phyloP scores from a whole-genome alignment of 306 rosid genomes.

The Lathyrus oleraceus region DNA sequence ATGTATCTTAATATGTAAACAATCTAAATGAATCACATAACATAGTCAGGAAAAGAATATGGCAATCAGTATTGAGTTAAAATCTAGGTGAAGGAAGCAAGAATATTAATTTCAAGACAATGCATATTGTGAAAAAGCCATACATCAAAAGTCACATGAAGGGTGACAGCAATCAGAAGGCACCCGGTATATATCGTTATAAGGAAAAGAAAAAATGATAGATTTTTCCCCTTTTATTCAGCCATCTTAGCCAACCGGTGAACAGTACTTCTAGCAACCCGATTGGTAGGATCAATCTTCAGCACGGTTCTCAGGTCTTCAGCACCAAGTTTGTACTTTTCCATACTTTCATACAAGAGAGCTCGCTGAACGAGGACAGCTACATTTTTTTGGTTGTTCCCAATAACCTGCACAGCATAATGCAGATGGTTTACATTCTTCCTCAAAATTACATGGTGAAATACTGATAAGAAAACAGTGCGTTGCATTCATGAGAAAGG shows the following conservation, averaged over 20 bases:
- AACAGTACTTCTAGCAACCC: slow-evolving; percentile 92
- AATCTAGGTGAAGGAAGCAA: slow-evolving; percentile 31
- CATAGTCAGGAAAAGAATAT: slow-evolving; percentile 27
- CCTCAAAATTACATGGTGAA: slow-evolving; percentile 16
- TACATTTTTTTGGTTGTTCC: slow-evolving; percentile 62
- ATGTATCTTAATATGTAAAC: slow-evolving; percentile 28
- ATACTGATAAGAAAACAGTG: slow-evolving; percentile 13
- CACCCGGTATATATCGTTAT: slow-evolving; percentile 36
- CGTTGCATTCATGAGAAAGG: not conserved
- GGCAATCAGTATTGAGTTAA: slow-evolving; percentile 28
- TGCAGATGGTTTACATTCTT: slow-evolving; percentile 29
- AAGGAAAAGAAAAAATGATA: slow-evolving; percentile 9
- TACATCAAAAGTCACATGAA: slow-evolving; percentile 37
- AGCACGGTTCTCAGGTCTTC: slow-evolving; percentile 88
- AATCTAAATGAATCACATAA: slow-evolving; percentile 15
- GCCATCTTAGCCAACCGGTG: slow-evolving; percentile 89
- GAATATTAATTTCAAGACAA: slow-evolving; percentile 41
- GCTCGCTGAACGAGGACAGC: slow-evolving; percentile 93
- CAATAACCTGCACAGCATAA: slow-evolving; percentile 64
- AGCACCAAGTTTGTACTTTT: slow-evolving; percentile 94
- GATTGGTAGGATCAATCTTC: slow-evolving; percentile 86
- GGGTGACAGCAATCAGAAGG: slow-evolving; percentile 26
- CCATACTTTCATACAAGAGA: slow-evolving; percentile 95
- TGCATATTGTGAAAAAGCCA: slow-evolving; percentile 37
- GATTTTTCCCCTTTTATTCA: slow-evolving; percentile 45